These are phyloP conservation scores for Fusarium sp. DNA, from an alignment of 2,329 filamentous ascomycete species.

Conservation along the genomic window DNA sequence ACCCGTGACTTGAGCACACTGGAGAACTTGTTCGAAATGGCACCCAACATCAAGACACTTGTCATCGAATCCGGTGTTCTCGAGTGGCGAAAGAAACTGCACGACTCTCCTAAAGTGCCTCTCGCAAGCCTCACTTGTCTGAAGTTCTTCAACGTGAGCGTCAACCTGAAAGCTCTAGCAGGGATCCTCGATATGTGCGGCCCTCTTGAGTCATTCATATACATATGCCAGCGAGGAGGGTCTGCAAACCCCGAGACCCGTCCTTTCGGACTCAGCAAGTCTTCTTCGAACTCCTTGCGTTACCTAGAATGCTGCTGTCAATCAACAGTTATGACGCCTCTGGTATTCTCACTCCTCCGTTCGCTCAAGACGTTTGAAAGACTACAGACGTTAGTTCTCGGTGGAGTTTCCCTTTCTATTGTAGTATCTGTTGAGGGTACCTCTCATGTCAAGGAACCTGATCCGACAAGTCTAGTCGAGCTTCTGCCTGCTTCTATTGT, in stretches of 20 bases:
- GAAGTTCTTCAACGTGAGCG: neutral
- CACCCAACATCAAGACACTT: neutral
- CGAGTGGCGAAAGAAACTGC: fast-evolving
- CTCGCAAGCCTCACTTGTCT: neutral
- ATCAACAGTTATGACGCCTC: fast-evolving
- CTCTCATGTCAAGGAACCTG: fast-evolving
- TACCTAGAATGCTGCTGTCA: neutral
- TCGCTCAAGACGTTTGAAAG: neutral
- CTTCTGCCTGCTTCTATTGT: neutral
- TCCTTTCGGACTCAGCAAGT: fast-evolving
- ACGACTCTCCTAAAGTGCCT: neutral
- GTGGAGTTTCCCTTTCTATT: neutral
- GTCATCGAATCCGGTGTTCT: fast-evolving
- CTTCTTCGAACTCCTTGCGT: neutral
- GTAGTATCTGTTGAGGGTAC: fast-evolving
- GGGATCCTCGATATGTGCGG: neutral
- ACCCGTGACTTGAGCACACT: neutral
- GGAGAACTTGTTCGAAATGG: neutral
- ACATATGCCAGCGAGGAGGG: fast-evolving
- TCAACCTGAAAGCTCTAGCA: fast-evolving
- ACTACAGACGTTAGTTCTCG: neutral
- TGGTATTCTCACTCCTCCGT: fast-evolving
- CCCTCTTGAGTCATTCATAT: neutral
- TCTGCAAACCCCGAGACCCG: fast-evolving
- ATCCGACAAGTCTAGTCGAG: neutral